Base-by-base conservation (phyloP, 2,329 filamentous ascomycete genomes). In the Penicillium sp. region DNA sequence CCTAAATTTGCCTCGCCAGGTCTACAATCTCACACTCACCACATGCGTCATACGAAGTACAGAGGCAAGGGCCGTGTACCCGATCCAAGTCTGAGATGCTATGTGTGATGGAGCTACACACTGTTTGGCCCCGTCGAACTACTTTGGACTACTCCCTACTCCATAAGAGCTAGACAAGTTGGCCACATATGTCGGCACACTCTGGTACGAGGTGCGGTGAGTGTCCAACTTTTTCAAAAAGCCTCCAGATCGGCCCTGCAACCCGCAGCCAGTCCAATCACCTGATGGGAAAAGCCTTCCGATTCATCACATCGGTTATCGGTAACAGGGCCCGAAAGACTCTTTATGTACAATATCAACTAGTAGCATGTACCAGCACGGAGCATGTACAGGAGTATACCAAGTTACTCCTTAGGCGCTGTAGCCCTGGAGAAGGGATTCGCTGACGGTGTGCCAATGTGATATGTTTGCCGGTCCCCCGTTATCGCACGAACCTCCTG, bases 221-320 rank as follows among this genome's bases (percentile, higher is more conserved):
- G 40, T 18, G 48, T 13, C 13, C 43, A 42, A 31, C 18, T 18
- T 18, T 8, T 27, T 48, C 45, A 53, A 43, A 13, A 32, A 38
- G 31, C 31, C 22, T 34, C 27, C 38, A 40, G 51, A 50, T 53
- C 50, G 18, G 41, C 50, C 18, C 36, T 39, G 32, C 4, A 36
- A 21, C 45, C 45, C 50, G 50, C 45, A 39, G 45, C 4, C 32
- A 24, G 45, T 49, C 51, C 51, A 53, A 53, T 53, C 51, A 53
- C 41, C 40, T 45, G 45, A 53, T 36, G 43, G 40, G 21, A 44
- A 27, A 16, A n/a, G n/a, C 29, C 10, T 31, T 48, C 21, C 51
- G 51, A 53, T 50, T 31, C 46, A 50, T 53, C 51, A 53, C 51
- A 53, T 53, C 27, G 34, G 27, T 38, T 41, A n/a, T 52, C 50